Evolutionary conservation across 2,329 filamentous ascomycete genomes (phyloP).

Genomic region (Passalora sequoiae): DNA sequence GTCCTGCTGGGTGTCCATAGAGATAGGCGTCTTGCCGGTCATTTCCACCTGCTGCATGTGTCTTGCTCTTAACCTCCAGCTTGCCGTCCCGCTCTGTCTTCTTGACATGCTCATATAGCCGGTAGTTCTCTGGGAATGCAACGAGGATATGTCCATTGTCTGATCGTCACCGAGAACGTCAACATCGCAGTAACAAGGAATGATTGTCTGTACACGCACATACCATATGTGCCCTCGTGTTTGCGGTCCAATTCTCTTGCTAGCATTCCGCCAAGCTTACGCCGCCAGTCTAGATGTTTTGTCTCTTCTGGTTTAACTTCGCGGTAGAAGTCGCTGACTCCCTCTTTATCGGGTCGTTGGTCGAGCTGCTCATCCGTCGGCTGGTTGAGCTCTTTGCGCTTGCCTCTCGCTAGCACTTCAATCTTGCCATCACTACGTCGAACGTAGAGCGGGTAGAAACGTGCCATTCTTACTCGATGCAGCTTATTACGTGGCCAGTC

Average conservation of each 20-base stretch:
- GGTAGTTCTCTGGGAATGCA: constrained; percentile 53
- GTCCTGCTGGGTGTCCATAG: constrained; percentile 55
- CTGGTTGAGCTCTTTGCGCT: constrained; percentile 48
- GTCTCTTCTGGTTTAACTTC: constrained; percentile 46
- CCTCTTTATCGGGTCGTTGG: constrained; percentile 48
- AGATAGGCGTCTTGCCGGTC: constrained; percentile 57
- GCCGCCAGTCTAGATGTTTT: constrained; percentile 54
- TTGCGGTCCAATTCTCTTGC: constrained; percentile 43
- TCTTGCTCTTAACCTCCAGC: constrained; percentile 44
- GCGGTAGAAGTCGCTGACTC: constrained; percentile 52
- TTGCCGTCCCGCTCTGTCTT: constrained; percentile 43
- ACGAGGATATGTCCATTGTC: constrained; percentile 48
- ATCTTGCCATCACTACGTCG: constrained; percentile 47
- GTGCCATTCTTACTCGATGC: constrained; percentile 34
- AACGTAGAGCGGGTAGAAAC: constrained; percentile 46
- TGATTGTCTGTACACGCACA: constrained; percentile 9
- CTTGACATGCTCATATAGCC: constrained; percentile 55
- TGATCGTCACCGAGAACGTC: constrained; percentile 14
- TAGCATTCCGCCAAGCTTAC: constrained; percentile 56
- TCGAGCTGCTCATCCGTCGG: constrained; percentile 51
- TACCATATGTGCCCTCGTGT: constrained; percentile 18
- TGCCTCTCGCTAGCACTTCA: constrained; percentile 47
- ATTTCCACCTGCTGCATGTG: constrained; percentile 46
- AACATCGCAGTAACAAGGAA: constrained; percentile 3
- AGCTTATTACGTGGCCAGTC: too few relatives aligned